Evolutionary conservation across 2,329 filamentous ascomycete genomes (phyloP), one percentile per base, ranked within the genome.

Genomic region (Alternaria sp.): DNA sequence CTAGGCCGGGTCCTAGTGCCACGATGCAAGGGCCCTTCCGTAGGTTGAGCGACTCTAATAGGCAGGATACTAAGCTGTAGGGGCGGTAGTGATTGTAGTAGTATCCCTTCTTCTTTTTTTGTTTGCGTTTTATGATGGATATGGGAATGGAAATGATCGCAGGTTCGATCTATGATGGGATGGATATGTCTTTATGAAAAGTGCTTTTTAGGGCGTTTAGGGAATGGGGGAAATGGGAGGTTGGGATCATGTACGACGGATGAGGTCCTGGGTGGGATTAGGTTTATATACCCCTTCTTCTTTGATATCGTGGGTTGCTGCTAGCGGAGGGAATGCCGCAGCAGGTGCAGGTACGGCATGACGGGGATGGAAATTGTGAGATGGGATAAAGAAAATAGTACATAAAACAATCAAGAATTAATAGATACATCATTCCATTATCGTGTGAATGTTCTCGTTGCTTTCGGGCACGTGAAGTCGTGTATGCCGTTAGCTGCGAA

Each of bases 51-150:
- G 78, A 80, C 64, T 74, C 70, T 5, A 78, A 68, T 9, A 74
- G 78, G 61, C 77, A 79, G 61, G 77, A 78, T 54, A 79, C 76
- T 2, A 80, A 80, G 70, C 59, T 80, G 15, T 79, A 64, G 74
- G n/a, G n/a, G n/a, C 43, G 4, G 5, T 17, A 79, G 28, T 79
- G 61, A 74, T 49, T 4, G 36, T 17, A 40, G 36, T 17, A 40
- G 36, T 11, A 40, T 26, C 13, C 15, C 40, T n/a, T n/a, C 15
- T 13, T 17, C 21, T 30, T 40, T 15, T 17, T 15, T 17, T 30
- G 12, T 9, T 17, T 25, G 28, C 25, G 43, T 52, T 52, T 26
- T 6, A 17, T n/a, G 49, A 52, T 36, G 49, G 17, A 51, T 9
- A 15, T 36, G 30, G 17, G 36, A 15, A 15, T 7, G 49, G 36